phyloP scores from a whole-genome alignment of 176 grass and related monocot species.

The Typha latifolia region DNA sequence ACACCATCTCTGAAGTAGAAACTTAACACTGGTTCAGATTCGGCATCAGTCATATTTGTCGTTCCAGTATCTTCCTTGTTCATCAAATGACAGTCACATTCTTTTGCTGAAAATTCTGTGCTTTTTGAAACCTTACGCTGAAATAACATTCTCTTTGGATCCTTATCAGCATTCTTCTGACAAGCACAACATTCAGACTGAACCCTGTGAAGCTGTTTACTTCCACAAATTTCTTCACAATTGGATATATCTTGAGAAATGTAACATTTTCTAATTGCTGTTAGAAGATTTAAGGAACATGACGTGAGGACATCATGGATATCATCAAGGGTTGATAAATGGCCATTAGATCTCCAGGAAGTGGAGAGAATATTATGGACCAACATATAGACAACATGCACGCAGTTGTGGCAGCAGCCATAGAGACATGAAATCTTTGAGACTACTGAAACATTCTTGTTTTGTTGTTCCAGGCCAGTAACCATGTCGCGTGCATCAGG shows the following conservation, averaged over 20 bases:
- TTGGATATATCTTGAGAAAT: slow-evolving; percentile 31
- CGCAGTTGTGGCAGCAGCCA: slow-evolving; percentile 55
- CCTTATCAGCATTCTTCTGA: slow-evolving; percentile 10
- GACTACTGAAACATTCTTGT: slow-evolving; percentile 14
- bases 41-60: slow-evolving; percentile 13
- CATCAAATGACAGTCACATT: slow-evolving; percentile 53
- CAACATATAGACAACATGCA: slow-evolving; percentile 40
- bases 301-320: slow-evolving; percentile 74
- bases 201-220: slow-evolving; percentile 13
- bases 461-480: slow-evolving; percentile 18
- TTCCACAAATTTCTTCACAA: slow-evolving; percentile 27
- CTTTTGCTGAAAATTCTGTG: slow-evolving; percentile 26
- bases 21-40: slow-evolving; percentile 22
- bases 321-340: slow-evolving; percentile 57
- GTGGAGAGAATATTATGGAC: slow-evolving; percentile 50
- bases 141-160: not conserved
- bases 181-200: slow-evolving; percentile 36
- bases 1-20: slow-evolving; percentile 84
- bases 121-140: not conserved
- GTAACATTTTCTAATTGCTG: slow-evolving; percentile 38
- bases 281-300: slow-evolving; percentile 53
- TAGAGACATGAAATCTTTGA: slow-evolving; percentile 54
- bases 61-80: slow-evolving; percentile 34
- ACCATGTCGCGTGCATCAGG: slow-evolving; percentile 7
- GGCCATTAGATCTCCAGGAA: slow-evolving; percentile 32